These are phyloP conservation scores for Neoarthrinium moseri DNA, from an alignment of 2,329 filamentous ascomycete species.

Conservation along the genomic window DNA sequence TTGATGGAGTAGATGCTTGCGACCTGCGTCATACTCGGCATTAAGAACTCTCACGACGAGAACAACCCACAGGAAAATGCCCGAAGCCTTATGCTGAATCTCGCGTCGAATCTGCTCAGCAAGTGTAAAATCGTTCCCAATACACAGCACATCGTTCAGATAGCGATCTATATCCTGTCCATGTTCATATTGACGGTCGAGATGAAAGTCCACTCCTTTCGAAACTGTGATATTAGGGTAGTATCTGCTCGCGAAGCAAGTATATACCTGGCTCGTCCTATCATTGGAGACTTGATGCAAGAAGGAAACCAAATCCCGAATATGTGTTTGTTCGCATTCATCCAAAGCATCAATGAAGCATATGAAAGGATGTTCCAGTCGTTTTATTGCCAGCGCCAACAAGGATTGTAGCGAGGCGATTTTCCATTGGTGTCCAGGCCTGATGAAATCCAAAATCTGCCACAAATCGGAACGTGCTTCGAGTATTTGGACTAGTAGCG, in stretches of 20 bases:
- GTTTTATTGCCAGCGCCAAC: slow-evolving; percentile 8
- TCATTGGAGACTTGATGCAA: slow-evolving; percentile 1
- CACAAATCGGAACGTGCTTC: slow-evolving; percentile 27
- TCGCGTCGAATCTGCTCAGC: slow-evolving; percentile 18
- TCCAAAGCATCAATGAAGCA: slow-evolving; percentile 21
- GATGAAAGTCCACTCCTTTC: slow-evolving; percentile 18
- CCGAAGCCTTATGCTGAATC: slow-evolving; percentile 34
- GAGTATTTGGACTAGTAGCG: slow-evolving; percentile 44
- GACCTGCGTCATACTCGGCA: slow-evolving; percentile 34
- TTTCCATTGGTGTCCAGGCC: not conserved
- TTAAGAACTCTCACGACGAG: slow-evolving; percentile 43
- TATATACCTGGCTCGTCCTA: slow-evolving; percentile 34
- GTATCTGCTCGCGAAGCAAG: slow-evolving; percentile 32
- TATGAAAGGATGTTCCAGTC: slow-evolving; percentile 6
- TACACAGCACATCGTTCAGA: slow-evolving; percentile 25
- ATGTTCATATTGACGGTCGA: slow-evolving; percentile 27
- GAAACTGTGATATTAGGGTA: slow-evolving; percentile 40
- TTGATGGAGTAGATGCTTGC: slow-evolving; percentile 24
- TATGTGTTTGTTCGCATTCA: slow-evolving; percentile 17
- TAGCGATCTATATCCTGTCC: slow-evolving; percentile 24
- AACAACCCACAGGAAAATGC: slow-evolving; percentile 44
- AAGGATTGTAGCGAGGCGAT: slow-evolving; percentile 9
- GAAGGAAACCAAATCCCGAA: slow-evolving; percentile 17
- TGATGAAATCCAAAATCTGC: slow-evolving; percentile 21
- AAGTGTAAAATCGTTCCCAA: slow-evolving; percentile 12